Base-by-base conservation (phyloP, 768 basidiomycete genomes). In the Pleurotus cornucopiae region DNA sequence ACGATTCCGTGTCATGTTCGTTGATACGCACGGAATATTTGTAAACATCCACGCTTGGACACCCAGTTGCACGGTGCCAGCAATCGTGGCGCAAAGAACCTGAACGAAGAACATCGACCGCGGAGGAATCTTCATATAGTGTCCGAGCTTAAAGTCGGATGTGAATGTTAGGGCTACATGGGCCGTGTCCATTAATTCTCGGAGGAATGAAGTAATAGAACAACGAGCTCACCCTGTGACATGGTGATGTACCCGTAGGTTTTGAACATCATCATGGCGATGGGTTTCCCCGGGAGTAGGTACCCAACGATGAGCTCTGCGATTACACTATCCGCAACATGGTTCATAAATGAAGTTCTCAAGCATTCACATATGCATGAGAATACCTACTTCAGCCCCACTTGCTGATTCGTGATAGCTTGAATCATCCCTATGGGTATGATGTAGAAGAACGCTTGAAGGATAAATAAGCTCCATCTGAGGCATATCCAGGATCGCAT, bases 251-350 rank as follows among this genome's bases (percentile, higher is more conserved):
- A 90, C 23, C 89, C 88, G 76, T 77, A 89, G 0, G 86, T 88
- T 80, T 89, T 91, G 78, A 91, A 91, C 74, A 91, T 73, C 89
- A 92, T 90, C 78, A 84, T 89, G 0, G 91, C 89, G 54, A 91
- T 67, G 6, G 90, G 88, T 13, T 80, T 80, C 1, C 91, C 90
- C 12, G 90, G 91, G 39, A 89, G 76, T 21, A 79, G 81, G 63
- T 90, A 91, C 53, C 91, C 91, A 18, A 91, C 83, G 58, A 93
- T 84, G 40, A 91, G 73, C 68, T 93, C 91, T 3, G 90, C 84
- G 64, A 93, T 83, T 21, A 92, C 90, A 63, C 79, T 82, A 54
- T 13, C 4, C 30, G 11, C 30, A 34, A 34, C 11, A 34, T 34
- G 30, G 9, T 34, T 11, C 30, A 11, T 34, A 11, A 34, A 34